Conservation (phyloP, 495 filamentous ascomycete species). For the Talaromyces ruber region DNA sequence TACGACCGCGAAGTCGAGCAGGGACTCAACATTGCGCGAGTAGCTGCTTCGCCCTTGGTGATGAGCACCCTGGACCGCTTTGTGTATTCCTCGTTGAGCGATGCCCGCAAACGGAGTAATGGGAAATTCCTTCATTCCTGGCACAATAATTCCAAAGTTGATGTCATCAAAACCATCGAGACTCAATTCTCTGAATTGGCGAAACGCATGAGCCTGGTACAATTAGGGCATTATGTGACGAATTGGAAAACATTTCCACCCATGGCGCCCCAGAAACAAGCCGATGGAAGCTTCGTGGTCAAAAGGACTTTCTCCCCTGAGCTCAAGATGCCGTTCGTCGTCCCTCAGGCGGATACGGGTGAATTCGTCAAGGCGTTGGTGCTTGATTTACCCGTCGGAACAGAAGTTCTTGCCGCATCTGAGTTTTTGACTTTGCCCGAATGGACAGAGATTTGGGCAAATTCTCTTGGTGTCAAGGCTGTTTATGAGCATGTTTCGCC, state of each 20-base stretch:
- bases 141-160: slow-evolving; percentile 31
- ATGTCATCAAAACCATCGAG: slow-evolving; percentile 28
- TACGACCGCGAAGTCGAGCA: slow-evolving; percentile 40
- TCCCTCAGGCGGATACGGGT: slow-evolving; percentile 23
- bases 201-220: slow-evolving; percentile 21
- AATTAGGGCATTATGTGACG: slow-evolving; percentile 23
- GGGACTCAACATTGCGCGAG: slow-evolving; percentile 40
- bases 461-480: background rate
- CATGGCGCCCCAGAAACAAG: background rate
- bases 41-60: slow-evolving; percentile 29
- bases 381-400: slow-evolving; percentile 14
- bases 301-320: background rate
- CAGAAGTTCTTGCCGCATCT: slow-evolving; percentile 19
- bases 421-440: slow-evolving; percentile 19
- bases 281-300: background rate
- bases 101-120: slow-evolving; percentile 19
- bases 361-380: slow-evolving; percentile 21
- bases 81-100: slow-evolving; percentile 28
- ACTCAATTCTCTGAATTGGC: slow-evolving; percentile 13
- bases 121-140: slow-evolving; percentile 26
- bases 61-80: slow-evolving; percentile 38
- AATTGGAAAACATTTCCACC: slow-evolving; percentile 17
- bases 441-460: slow-evolving; percentile 16
- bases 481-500: background rate
- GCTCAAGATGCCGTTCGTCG: slow-evolving; percentile 16